These are phyloP conservation scores for Syzygium syzygioides DNA, from an alignment of 441 rosid genomes.

Conservation along the genomic window DNA sequence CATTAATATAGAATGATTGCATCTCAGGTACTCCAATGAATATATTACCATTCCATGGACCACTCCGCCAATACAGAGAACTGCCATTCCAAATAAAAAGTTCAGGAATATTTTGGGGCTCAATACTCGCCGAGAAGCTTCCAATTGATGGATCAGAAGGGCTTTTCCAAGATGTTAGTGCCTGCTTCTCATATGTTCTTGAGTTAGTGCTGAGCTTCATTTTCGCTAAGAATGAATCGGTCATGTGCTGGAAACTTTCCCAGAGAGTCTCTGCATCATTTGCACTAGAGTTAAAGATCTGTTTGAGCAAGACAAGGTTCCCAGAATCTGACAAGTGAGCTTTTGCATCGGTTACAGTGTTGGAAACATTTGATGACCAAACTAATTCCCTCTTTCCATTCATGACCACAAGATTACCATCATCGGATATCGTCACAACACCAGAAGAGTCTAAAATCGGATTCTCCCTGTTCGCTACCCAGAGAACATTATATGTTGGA, in stretches of 20 bases:
- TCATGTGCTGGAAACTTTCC: not conserved
- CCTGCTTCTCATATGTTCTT: not conserved
- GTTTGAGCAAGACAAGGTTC: not conserved
- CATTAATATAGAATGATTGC: not conserved
- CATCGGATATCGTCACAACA: not conserved
- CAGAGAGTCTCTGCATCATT: not conserved
- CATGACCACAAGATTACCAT: not conserved
- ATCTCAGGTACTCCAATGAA: not conserved
- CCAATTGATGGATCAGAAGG: not conserved
- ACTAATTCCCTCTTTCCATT: not conserved
- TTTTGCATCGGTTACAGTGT: not conserved
- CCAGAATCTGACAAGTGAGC: not conserved
- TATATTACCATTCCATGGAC: not conserved
- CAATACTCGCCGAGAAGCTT: not conserved
- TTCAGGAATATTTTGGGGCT: not conserved
- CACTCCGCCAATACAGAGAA: not conserved
- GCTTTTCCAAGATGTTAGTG: not conserved
- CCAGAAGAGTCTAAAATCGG: not conserved
- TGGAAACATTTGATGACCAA: constrained; percentile 1
- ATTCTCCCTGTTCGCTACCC: not conserved
- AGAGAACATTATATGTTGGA: not conserved
- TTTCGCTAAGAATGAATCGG: not conserved
- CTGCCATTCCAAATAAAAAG: not conserved
- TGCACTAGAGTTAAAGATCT: not conserved
- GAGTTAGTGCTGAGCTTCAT: not conserved